Base-by-base conservation (phyloP, 345 rosid species). In the Euphorbia lathyris region DNA sequence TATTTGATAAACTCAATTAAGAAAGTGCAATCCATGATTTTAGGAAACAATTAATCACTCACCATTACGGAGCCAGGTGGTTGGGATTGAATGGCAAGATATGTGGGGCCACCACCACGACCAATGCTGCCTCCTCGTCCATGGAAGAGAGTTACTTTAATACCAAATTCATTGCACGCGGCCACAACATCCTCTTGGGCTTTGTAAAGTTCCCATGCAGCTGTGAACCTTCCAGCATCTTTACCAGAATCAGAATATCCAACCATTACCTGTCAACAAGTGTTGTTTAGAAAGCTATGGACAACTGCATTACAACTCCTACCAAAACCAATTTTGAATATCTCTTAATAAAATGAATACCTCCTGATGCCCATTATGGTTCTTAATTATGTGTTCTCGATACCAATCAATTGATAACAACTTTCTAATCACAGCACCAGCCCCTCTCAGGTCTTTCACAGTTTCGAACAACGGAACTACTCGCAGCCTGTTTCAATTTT, bases 51-150 rank as follows among this genome's bases (percentile, higher is more conserved):
- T 9, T 26, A n/a, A n/a, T 40, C 58, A 79, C 93, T 85, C 63
- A 93, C 97, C 98, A 91, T 91, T 53, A 94, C 91, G 70, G 98
- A 94, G 78, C 98, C 98, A 19, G 98, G 98, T 9, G 96, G 96
- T 72, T 94, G 98, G 77, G 98, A 94, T 58, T 94, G 98, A 71
- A 94, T 94, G 57, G 98, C 96, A 14, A 94, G 94, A 78, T 94
- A 90, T 22, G 97, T 94, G 10, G 97, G 97, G 66, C 97, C 98
- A 71, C 98, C 98, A 66, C 97, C 98, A 70, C 97, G 98, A 63
- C 97, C 97, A 56, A 94, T 90, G 76, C 97, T 94, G 72, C 97
- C 97, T 71, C 98, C 98, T 70, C 97, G 93, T 17, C 98, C 98
- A 83, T 94, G 98, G 83, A 94, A 94, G 57, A 91, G 84, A 50